phyloP scores from a whole-genome alignment of 2,329 filamentous ascomycete species.

The Trichoderma lentiforme region DNA sequence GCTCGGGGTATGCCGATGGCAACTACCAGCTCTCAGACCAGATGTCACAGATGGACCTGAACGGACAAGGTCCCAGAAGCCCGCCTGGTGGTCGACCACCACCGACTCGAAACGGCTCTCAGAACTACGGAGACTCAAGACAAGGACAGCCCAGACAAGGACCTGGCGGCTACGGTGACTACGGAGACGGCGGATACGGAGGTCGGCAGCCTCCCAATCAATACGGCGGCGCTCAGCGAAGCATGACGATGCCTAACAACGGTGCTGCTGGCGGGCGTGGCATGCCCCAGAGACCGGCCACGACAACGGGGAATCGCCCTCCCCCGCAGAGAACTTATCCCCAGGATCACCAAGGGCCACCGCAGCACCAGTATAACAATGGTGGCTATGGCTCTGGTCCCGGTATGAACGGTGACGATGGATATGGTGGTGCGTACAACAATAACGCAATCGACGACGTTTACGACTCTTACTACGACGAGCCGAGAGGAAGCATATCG shows the following conservation, averaged over 20 bases:
- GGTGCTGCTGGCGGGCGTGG: conserved; percentile 40
- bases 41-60: conserved; percentile 37
- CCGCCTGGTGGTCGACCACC: conserved; percentile 22
- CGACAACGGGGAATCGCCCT: conserved; percentile 50
- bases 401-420: conserved; percentile 31
- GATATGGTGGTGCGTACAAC: conserved; percentile 35
- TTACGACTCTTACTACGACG: conserved; percentile 55
- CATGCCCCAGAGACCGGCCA: conserved; percentile 53
- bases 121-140: conserved; percentile 34
- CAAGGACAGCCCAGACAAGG: conserved; percentile 29
- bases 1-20: conserved; percentile 25
- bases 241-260: conserved; percentile 59
- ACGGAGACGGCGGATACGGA: conserved; percentile 28
- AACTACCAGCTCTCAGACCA: conserved; percentile 30
- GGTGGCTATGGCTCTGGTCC: conserved; percentile 8
- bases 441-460: conserved; percentile 45
- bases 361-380: neutral
- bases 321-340: conserved; percentile 53
- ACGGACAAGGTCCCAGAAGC: conserved; percentile 27
- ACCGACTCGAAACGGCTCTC: conserved; percentile 27
- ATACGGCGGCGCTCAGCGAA: conserved; percentile 53
- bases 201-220: conserved; percentile 26
- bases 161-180: conserved; percentile 27
- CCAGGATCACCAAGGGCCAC: conserved; percentile 20
- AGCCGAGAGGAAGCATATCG: conserved; percentile 29